phyloP scores from a whole-genome alignment of 106 monocot genomes.

The Acanthochlamys bracteata region DNA sequence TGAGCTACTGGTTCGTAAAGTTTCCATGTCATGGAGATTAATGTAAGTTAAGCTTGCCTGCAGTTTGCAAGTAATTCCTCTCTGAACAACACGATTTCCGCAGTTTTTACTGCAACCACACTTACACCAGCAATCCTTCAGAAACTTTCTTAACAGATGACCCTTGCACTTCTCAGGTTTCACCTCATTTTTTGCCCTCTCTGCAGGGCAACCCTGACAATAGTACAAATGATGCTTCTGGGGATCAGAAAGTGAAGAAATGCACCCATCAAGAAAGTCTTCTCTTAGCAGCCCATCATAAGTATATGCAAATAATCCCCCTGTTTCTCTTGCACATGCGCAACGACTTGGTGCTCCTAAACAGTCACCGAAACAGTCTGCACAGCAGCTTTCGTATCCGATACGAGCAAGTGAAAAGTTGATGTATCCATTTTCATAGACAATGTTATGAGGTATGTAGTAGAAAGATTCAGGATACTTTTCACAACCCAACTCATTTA shows the following conservation, averaged over 20 bases:
- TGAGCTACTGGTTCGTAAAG: too few relatives aligned
- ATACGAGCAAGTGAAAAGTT: constrained; percentile 78
- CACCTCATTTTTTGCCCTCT: constrained; percentile 54
- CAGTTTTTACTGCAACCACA: constrained; percentile 76
- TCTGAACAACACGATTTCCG: constrained; percentile 82
- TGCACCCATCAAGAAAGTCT: constrained; percentile 56
- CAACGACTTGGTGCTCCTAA: constrained; percentile 57
- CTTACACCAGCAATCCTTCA: constrained; percentile 92
- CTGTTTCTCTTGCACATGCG: constrained; percentile 79
- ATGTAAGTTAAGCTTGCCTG: constrained; percentile 23
- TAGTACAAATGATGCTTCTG: constrained; percentile 28
- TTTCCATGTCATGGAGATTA: neutral
- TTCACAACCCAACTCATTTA: constrained; percentile 30
- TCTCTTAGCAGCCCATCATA: constrained; percentile 44
- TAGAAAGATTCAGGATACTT: constrained; percentile 38
- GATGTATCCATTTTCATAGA: constrained; percentile 71
- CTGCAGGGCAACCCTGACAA: constrained; percentile 72
- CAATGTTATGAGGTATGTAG: constrained; percentile 57
- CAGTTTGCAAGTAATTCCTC: constrained; percentile 60
- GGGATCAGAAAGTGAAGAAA: constrained; percentile 27
- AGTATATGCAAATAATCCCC: constrained; percentile 78
- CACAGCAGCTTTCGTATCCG: constrained; percentile 83
- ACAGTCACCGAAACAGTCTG: constrained; percentile 70
- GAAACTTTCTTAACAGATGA: constrained; percentile 54
- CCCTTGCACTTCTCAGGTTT: constrained; percentile 59